These are phyloP conservation scores for Monilinia polystroma DNA, from an alignment of 2,329 filamentous ascomycete species.

Conservation along the genomic window DNA sequence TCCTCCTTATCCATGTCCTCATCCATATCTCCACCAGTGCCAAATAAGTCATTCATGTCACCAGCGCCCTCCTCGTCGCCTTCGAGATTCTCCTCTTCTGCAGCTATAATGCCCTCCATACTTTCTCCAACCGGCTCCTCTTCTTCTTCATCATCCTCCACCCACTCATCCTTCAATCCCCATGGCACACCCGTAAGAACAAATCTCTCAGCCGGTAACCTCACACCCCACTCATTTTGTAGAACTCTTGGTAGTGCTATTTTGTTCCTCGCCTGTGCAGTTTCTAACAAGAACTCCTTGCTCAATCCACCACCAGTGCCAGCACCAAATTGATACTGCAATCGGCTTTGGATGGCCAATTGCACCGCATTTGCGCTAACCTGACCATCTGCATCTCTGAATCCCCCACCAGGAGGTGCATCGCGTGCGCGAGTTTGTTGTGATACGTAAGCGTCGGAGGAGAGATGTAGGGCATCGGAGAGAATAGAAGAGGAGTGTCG, in stretches of 20 bases:
- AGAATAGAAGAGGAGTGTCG: slow-evolving; percentile 73
- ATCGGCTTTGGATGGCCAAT: slow-evolving; percentile 67
- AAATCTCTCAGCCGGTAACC: slow-evolving; percentile 66
- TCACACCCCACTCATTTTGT: slow-evolving; percentile 65
- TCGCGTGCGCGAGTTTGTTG: slow-evolving; percentile 40
- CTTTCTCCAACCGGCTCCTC: slow-evolving; percentile 40
- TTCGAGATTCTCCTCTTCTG: slow-evolving; percentile 43
- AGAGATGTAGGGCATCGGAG: slow-evolving; percentile 67
- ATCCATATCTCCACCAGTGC: slow-evolving; percentile 43
- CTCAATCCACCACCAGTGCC: slow-evolving; percentile 52
- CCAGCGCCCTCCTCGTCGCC: slow-evolving; percentile 19
- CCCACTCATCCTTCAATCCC: slow-evolving; percentile 62
- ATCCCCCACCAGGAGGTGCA: slow-evolving; percentile 37
- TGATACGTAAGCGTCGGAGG: slow-evolving; percentile 63
- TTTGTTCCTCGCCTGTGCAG: slow-evolving; percentile 70
- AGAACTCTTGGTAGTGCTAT: slow-evolving; percentile 62
- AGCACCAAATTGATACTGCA: slow-evolving; percentile 67
- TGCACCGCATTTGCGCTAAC: slow-evolving; percentile 67
- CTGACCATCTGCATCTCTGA: slow-evolving; percentile 40
- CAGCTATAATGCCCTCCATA: slow-evolving; percentile 42
- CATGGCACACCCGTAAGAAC: slow-evolving; percentile 65
- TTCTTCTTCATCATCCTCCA: slow-evolving; percentile 48
- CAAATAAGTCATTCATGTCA: slow-evolving; percentile 25
- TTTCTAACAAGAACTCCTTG: slow-evolving; percentile 75
- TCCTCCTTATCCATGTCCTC: slow-evolving; percentile 43